Evolutionary conservation across 129 eudicot genomes (phyloP), one percentile per base, ranked within the genome.

Genomic region (Tagetes erecta): DNA sequence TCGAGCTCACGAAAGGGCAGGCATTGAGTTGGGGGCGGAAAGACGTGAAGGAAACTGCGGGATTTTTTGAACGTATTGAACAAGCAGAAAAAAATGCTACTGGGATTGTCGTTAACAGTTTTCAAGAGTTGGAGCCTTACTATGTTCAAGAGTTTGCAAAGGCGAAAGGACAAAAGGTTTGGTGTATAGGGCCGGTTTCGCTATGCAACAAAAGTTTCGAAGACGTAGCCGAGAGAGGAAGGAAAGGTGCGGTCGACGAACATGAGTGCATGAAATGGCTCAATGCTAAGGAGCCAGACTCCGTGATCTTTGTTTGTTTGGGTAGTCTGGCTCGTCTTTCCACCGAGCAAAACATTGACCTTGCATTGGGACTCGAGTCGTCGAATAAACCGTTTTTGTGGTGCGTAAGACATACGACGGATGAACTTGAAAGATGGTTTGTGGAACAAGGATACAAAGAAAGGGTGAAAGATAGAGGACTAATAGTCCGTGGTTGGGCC

Each of bases 141-240:
- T 87, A 81, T 41, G 84, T 76, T 33, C 80, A 83, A 46, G 76
- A 65, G 31, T 81, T 81, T 12, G 62, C 83, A 47, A 73, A 63
- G 53, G 84, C 66, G 1, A 67, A 64, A 42, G 74, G 36, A 9
- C 75, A 72, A 0, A 79, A 74, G 53, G 72, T 82, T 0, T 91
- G 91, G 89, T 84, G 90, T 72, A 58, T 88, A 13, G 97, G 95
- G 5, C 89, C 95, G 0, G 87, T 84, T 62, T 86, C 85, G 4
- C 67, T 86, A 7, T 80, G 86, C 75, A 88, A 87, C 74, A 80
- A 52, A 46, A 68, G 55, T 44, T 42, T 45, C 2, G 35, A 20
- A 13, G 94, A 84, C 59, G 64, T 68, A 59, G 71, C 71, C 27
- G 84, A 87, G 57, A 84, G 91, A 78, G 90, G 97, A 31, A 81